Conservation (phyloP, 108 stramenopile species). For the Skeletonema tropicum region DNA sequence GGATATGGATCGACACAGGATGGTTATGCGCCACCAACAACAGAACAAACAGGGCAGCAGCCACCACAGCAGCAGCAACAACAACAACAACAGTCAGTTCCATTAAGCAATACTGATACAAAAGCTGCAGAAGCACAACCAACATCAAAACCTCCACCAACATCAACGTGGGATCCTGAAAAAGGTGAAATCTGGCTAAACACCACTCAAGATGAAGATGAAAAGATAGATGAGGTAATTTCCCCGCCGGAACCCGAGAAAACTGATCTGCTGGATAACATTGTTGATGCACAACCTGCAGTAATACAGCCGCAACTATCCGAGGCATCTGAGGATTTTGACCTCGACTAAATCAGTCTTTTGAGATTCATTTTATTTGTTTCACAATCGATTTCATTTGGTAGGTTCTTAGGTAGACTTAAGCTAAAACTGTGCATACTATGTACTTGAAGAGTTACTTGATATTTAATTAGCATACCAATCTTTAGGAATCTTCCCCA, state of each 20-base stretch:
- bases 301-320: slow-evolving; percentile 10
- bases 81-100: slow-evolving; percentile 12
- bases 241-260: not conserved
- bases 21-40: slow-evolving; percentile 24
- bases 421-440: slow-evolving; percentile 7
- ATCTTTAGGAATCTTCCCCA: not conserved
- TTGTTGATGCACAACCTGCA: slow-evolving; percentile 1
- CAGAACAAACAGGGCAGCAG: not conserved
- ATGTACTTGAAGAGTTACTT: no score
- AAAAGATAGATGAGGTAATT: not conserved
- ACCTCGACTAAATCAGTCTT: slow-evolving; percentile 4
- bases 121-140: not conserved
- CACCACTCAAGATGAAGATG: slow-evolving; percentile 7
- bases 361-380: not conserved
- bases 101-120: not conserved
- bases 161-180: slow-evolving; percentile 52
- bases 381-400: not conserved
- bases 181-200: slow-evolving; percentile 45
- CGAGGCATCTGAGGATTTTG: slow-evolving; percentile 8
- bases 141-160: slow-evolving; percentile 18
- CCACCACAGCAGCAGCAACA: not conserved
- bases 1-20: slow-evolving; percentile 29
- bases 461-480: not conserved
- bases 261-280: not conserved
- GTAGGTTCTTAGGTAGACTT: not conserved